Evolutionary conservation across 1,284 basidiomycete genomes (phyloP), one percentile per base, ranked within the genome.

Genomic region (Xerocomus nothofagi): DNA sequence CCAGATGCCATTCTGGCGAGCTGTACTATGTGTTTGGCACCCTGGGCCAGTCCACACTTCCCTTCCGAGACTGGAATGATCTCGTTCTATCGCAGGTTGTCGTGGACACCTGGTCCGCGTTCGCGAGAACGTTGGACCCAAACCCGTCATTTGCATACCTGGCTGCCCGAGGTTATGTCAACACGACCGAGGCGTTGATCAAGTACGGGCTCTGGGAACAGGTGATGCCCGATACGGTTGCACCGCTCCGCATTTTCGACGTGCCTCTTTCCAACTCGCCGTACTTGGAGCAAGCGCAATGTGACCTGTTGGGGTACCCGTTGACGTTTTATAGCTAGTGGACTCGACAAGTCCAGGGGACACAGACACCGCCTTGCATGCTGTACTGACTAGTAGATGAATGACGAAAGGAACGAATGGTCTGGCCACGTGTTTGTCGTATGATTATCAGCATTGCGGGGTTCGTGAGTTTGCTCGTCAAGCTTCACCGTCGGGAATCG

Each of bases 91-190:
- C 66, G 52, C 72, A 73, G 56, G 56, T 67, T 45, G 59, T 57
- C 29, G 49, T 70, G 24, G 74, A 75, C 50, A 50, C 61, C 21
- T 76, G 72, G 73, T 61, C 69, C 0, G 55, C 67, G 4, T 77
- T 75, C 52, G 71, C 68, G 15, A 65, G 72, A 44, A 70, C 69
- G 12, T 69, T 68, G 57, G 56, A 75, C 47, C 74, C 74, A 4
- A 75, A 76, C 55, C 73, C 71, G 1, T 63, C 69, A 38, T 58
- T 54, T 12, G 60, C 52, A 1, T 73, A 70, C 57, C 65, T 75
- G 18, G 45, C 53, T 5, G 71, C 69, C 2, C 63, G 73, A 26
- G 68, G 65, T 1, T 67, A 56, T 31, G 21, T 9, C 24, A 57
- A 53, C 24, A 53, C 54, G 24, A 53, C 46, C 8, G 34, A 24